Percentiles rank a stretch among this genome's conserved stretches.
phyloP scores from a whole-genome alignment of 768 basidiomycete species.

The Lentinula aciculospora region DNA sequence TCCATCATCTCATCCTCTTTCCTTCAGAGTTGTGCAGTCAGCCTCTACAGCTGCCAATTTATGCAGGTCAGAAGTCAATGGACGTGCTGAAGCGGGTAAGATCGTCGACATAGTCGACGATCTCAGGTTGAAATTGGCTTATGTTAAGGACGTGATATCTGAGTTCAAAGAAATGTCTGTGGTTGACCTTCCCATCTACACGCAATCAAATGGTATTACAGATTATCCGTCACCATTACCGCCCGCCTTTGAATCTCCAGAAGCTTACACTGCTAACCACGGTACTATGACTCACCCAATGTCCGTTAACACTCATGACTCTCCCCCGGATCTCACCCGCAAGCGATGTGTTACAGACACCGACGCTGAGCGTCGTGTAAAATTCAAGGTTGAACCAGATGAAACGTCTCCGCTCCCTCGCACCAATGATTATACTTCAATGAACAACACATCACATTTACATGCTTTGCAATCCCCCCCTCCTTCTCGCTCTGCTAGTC shows the following conservation, averaged over 20 bases:
- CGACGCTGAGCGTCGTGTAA: conserved; percentile 36
- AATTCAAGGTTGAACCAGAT: conserved; percentile 47
- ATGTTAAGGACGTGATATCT: conserved; percentile 51
- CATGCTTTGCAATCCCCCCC: conserved; percentile 18
- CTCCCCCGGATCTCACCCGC: conserved; percentile 28
- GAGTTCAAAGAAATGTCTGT: conserved; percentile 34
- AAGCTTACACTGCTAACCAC: not conserved
- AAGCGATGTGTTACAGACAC: conserved; percentile 40
- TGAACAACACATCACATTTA: conserved; percentile 5
- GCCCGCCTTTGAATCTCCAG: not conserved
- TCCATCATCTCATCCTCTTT: conserved; percentile 12
- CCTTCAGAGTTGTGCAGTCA: conserved; percentile 52
- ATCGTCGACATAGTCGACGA: conserved; percentile 41
- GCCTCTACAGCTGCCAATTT: conserved; percentile 52
- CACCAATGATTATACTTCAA: not conserved
- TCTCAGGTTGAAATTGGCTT: conserved; percentile 46
- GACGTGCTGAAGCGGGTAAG: conserved; percentile 34
- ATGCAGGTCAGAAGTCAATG: conserved; percentile 39
- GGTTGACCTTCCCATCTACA: conserved; percentile 12
- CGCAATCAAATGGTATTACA: not conserved
- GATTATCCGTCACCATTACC: conserved; percentile 1
- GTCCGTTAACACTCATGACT: not conserved
- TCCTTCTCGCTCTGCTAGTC: conserved; percentile 27
- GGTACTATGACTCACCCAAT: not conserved
- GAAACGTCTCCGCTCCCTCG: conserved; percentile 24